Evolutionary conservation across 2,329 filamentous ascomycete genomes (phyloP), one percentile per base, ranked within the genome.

Genomic region (Amylocarpus encephaloides): DNA sequence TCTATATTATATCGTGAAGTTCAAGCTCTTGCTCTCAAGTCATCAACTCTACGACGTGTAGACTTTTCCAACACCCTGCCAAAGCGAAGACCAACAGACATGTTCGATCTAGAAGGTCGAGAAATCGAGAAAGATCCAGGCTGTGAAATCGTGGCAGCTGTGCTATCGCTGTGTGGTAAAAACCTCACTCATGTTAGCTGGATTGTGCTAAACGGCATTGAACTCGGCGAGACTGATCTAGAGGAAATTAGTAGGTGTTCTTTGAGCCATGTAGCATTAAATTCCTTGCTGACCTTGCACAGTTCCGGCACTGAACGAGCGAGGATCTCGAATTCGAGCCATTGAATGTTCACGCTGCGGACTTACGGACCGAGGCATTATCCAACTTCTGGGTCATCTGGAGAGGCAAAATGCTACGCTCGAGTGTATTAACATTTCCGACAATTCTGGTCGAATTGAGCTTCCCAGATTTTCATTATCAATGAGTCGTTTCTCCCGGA

Each of bases 181-280:
- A 78, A 84, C 58, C 73, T 82, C 19, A 87, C 84, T 0, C 84
- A 82, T 59, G 79, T 87, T 15, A 81, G 85, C 62, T 88, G 84
- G 83, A 77, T 88, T 47, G 74, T 79, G 18, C 67, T 88, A 51
- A 86, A 81, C 53, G 82, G 82, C 11, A 83, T 87, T 53, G 76
- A 79, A 52, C 74, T 88, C n/a, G 82, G 81, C 36, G 84, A 88
- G 48, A 80, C 80, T 0, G 85, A 88, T 66, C 69, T 87, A 47
- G 84, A 87, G 54, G 78, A 78, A 34, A 48, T 54, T 32, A 48
- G 53, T 56, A 51, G 11, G 48, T 47, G 16, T 26, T 7, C 35
- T 33, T 34, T 35, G 16, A 15, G 18, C n/a, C 9, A 18, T 22
- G 30, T 16, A n/a, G 15, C 7, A 1, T 6, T 12, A 33, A 42